Evolutionary conservation across 306 rosid genomes (phyloP).

Genomic region (Malus sieversii): DNA sequence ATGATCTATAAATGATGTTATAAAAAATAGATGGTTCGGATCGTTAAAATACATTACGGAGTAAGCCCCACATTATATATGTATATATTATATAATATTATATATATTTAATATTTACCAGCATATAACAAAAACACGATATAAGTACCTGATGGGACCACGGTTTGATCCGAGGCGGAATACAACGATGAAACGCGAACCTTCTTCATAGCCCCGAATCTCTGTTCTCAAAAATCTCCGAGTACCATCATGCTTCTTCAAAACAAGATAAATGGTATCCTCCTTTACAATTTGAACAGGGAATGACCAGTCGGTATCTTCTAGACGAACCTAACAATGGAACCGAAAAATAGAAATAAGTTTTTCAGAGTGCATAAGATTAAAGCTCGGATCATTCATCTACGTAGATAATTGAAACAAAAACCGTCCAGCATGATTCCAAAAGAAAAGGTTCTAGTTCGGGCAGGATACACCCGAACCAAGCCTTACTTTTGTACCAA

Average conservation of each 20-base stretch:
- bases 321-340: slow-evolving; percentile 55
- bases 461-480: neutral
- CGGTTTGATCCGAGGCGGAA: slow-evolving; percentile 74
- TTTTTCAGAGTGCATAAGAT: neutral
- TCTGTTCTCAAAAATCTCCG: slow-evolving; percentile 66
- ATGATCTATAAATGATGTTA: too few species aligned
- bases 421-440: neutral
- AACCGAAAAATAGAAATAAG: neutral
- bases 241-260: slow-evolving; percentile 59
- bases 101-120: neutral
- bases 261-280: slow-evolving; percentile 71
- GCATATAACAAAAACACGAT: neutral
- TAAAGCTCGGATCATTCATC: neutral
- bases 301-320: slow-evolving; percentile 74
- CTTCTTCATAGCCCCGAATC: slow-evolving; percentile 96
- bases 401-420: neutral
- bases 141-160: slow-evolving; percentile 78
- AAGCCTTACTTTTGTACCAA: neutral
- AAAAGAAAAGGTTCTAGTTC: neutral
- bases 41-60: too few species aligned
- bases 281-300: slow-evolving; percentile 76
- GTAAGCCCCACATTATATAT: too few species aligned
- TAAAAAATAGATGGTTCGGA: too few species aligned
- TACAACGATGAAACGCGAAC: slow-evolving; percentile 80
- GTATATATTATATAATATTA: neutral